Evolutionary conservation across 768 basidiomycete species (phyloP).

Genomic region (Termitomyces sp.): DNA sequence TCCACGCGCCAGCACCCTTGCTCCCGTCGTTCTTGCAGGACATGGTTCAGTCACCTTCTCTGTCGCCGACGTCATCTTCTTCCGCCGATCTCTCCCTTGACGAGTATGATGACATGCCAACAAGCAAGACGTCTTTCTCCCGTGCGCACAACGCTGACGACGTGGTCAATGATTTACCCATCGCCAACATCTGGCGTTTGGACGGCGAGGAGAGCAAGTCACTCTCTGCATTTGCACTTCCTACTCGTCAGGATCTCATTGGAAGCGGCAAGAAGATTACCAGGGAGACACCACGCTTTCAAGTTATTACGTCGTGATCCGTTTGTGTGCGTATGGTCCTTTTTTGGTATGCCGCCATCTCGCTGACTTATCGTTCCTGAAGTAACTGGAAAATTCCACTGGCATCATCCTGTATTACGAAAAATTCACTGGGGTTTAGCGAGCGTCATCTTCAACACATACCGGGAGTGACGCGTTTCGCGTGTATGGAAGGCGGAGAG

Average conservation of each 20-base stretch:
- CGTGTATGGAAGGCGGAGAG: slow-evolving; percentile 3
- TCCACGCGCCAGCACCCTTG: slow-evolving; percentile 47
- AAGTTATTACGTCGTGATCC: slow-evolving; percentile 17
- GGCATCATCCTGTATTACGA: slow-evolving; percentile 11
- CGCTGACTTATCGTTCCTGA: neutral
- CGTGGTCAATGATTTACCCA: slow-evolving; percentile 24
- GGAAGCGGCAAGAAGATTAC: slow-evolving; percentile 34
- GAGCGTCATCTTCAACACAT: neutral
- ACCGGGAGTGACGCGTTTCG: slow-evolving; percentile 4
- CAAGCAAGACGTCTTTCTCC: slow-evolving; percentile 24
- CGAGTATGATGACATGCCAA: slow-evolving; percentile 42
- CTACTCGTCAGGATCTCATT: slow-evolving; percentile 34
- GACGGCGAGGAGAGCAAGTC: slow-evolving; percentile 68
- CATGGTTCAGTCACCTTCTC: slow-evolving; percentile 63
- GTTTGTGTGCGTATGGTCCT: slow-evolving; percentile 8
- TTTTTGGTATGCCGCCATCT: neutral
- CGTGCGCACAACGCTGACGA: slow-evolving; percentile 25
- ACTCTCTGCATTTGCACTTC: slow-evolving; percentile 46
- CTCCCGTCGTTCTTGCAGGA: slow-evolving; percentile 79
- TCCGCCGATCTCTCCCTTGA: slow-evolving; percentile 66
- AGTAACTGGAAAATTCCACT: neutral
- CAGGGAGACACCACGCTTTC: slow-evolving; percentile 28
- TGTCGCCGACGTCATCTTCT: slow-evolving; percentile 61
- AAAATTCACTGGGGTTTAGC: slow-evolving; percentile 1
- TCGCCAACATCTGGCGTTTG: slow-evolving; percentile 66